A percentile compares a stretch with the other conserved stretches of the same genome.
phyloP scores from a whole-genome alignment of 106 monocot genomes.

The Dendrobium officinale region DNA sequence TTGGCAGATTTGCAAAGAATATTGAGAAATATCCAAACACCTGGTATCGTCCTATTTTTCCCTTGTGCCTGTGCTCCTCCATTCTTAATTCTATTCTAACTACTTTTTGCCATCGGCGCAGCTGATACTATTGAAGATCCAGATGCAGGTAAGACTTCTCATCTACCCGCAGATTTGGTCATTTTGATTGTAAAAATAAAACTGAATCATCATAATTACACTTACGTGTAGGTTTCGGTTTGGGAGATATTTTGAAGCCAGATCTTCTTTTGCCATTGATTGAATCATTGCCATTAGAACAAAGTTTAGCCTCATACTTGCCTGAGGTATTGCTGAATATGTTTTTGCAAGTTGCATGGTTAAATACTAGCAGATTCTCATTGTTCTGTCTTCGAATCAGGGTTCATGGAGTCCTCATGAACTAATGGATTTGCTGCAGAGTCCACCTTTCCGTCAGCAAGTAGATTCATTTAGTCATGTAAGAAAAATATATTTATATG shows the following conservation, averaged over 20 bases:
- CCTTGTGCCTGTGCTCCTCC: neutral
- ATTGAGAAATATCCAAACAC: conserved; percentile 60
- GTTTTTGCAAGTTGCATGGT: neutral
- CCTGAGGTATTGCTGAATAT: conserved; percentile 53
- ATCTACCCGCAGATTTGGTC: too few species aligned
- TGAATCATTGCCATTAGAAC: conserved; percentile 61
- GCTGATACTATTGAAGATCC: conserved; percentile 54
- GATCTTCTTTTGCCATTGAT: conserved; percentile 76
- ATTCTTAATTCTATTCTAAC: neutral
- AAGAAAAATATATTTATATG: conserved; percentile 12
- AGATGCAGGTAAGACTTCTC: conserved; percentile 50
- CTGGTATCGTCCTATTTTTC: conserved; percentile 36
- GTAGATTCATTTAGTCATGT: conserved; percentile 89
- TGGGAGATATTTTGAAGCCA: conserved; percentile 90
- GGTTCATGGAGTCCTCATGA: conserved; percentile 63
- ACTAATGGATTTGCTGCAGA: conserved; percentile 70
- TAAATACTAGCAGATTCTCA: neutral
- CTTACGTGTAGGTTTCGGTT: conserved; percentile 46
- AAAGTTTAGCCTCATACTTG: conserved; percentile 59
- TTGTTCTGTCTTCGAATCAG: conserved; percentile 19
- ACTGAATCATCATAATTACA: neutral
- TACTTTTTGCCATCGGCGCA: conserved; percentile 5
- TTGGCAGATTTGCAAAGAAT: conserved; percentile 93
- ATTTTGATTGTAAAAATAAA: neutral
- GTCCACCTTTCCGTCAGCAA: conserved; percentile 96